phyloP scores from a whole-genome alignment of 2,329 filamentous ascomycete species.

The Arachnomyces sp. region DNA sequence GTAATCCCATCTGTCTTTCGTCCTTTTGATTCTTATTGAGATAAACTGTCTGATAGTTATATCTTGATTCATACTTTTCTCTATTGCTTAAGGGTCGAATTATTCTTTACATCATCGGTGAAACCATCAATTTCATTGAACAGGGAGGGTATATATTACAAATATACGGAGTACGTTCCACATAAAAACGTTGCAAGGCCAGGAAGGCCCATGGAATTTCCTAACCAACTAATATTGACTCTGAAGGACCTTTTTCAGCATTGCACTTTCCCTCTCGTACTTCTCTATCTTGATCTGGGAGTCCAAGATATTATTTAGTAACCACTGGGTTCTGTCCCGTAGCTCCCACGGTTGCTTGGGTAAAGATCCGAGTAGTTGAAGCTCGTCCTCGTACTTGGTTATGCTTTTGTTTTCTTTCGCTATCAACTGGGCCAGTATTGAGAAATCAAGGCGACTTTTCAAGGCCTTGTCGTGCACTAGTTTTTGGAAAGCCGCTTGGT shows the following conservation, averaged over 20 bases:
- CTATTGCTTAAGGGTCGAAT: too few species aligned
- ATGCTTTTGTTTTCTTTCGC: slow-evolving; percentile 67
- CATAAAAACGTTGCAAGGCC: too few species aligned
- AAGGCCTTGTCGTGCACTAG: slow-evolving; percentile 67
- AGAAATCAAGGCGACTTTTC: slow-evolving; percentile 64
- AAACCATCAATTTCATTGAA: too few species aligned
- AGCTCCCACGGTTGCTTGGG: slow-evolving; percentile 65
- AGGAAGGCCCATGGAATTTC: too few species aligned
- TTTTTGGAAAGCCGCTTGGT: slow-evolving; percentile 70
- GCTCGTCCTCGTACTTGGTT: slow-evolving; percentile 70
- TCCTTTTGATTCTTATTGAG: too few species aligned
- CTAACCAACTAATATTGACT: slow-evolving; percentile 38
- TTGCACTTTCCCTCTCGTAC: slow-evolving; percentile 65
- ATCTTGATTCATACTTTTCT: too few species aligned
- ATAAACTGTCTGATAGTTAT: too few species aligned
- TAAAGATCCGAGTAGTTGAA: slow-evolving; percentile 62
- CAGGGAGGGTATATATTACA: too few species aligned
- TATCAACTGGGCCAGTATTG: slow-evolving; percentile 60
- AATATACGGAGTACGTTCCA: too few species aligned
- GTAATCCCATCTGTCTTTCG: too few species aligned
- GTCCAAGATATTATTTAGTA: slow-evolving; percentile 64
- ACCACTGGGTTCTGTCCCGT: slow-evolving; percentile 58
- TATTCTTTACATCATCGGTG: too few species aligned
- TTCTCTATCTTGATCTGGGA: slow-evolving; percentile 67
- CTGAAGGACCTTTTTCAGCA: slow-evolving; percentile 63